phyloP scores from a whole-genome alignment of 2,329 filamentous ascomycete genomes.

The Laburnicola sp. region DNA sequence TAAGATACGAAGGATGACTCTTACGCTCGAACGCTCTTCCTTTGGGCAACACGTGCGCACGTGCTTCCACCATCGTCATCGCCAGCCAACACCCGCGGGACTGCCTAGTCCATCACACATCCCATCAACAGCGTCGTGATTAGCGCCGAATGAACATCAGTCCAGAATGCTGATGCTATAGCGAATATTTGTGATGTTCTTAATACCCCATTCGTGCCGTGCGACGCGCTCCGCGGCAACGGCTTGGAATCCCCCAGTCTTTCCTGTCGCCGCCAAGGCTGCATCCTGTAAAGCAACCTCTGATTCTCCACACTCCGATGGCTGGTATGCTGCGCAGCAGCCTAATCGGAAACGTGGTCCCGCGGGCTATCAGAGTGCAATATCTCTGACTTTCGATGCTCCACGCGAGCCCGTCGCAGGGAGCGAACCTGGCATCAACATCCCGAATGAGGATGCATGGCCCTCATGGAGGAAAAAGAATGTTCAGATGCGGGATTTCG shows the following conservation, averaged over 20 bases:
- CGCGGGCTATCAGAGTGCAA: not conserved
- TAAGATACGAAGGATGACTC: too few species aligned
- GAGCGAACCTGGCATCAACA: slow-evolving; percentile 50
- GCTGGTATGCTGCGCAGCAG: not conserved
- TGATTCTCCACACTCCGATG: not conserved
- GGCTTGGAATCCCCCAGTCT: not conserved
- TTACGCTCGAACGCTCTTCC: not conserved
- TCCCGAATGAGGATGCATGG: slow-evolving; percentile 41
- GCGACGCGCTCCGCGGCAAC: slow-evolving; percentile 5
- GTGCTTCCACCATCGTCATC: not conserved
- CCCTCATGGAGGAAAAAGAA: slow-evolving; percentile 49
- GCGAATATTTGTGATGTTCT: slow-evolving; percentile 4
- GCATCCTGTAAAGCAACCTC: not conserved
- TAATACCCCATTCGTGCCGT: slow-evolving; percentile 4
- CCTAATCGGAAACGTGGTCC: not conserved
- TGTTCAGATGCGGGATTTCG: not conserved
- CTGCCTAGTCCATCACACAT: not conserved
- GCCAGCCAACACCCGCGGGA: not conserved
- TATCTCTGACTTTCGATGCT: slow-evolving; percentile 7
- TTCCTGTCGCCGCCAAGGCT: not conserved
- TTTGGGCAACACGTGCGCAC: not conserved
- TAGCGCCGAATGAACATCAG: not conserved
- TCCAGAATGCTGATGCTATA: not conserved
- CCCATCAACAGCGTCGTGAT: not conserved
- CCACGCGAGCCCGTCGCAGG: slow-evolving; percentile 11